These are phyloP conservation scores for Phylloporus sp. DNA, from an alignment of 768 basidiomycete genomes.

Conservation along the genomic window DNA sequence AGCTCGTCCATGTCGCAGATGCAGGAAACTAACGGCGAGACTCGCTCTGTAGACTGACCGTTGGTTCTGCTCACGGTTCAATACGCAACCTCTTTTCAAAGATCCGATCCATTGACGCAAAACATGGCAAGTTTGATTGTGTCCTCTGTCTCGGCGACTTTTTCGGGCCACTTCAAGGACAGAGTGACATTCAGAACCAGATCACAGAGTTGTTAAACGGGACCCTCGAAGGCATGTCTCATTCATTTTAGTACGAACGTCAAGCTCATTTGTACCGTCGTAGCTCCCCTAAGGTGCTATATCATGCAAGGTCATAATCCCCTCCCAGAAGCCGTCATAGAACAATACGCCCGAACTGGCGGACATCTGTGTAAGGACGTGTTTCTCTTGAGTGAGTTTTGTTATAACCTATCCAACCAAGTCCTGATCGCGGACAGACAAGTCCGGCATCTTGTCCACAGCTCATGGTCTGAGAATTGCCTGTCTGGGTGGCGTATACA, in stretches of 20 bases:
- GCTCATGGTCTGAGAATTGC: slow-evolving; percentile 78
- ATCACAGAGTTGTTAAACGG: slow-evolving; percentile 61
- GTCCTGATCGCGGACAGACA: slow-evolving; percentile 45
- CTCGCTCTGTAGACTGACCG: slow-evolving; percentile 48
- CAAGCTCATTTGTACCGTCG: slow-evolving; percentile 14
- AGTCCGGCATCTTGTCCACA: slow-evolving; percentile 76
- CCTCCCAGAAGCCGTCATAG: slow-evolving; percentile 66
- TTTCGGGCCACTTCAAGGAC: slow-evolving; percentile 54
- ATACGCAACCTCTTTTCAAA: slow-evolving; percentile 74
- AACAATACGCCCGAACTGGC: slow-evolving; percentile 67
- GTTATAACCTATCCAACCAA: background rate
- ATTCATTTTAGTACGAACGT: background rate
- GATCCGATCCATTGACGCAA: slow-evolving; percentile 77
- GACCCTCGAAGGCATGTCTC: slow-evolving; percentile 53
- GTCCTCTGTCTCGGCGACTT: slow-evolving; percentile 82
- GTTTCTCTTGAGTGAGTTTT: slow-evolving; percentile 72
- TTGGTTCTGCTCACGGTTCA: slow-evolving; percentile 75
- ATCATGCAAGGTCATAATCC: slow-evolving; percentile 84
- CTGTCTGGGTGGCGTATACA: slow-evolving; percentile 76
- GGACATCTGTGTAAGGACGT: slow-evolving; percentile 81
- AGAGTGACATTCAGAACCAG: slow-evolving; percentile 41
- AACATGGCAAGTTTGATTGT: slow-evolving; percentile 91
- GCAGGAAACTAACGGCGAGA: slow-evolving; percentile 2
- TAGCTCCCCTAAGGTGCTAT: slow-evolving; percentile 87
- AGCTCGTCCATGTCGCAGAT: slow-evolving; percentile 2